Conservation (phyloP, 2,329 filamentous ascomycete genomes). For the Colletotrichum tanaceti region DNA sequence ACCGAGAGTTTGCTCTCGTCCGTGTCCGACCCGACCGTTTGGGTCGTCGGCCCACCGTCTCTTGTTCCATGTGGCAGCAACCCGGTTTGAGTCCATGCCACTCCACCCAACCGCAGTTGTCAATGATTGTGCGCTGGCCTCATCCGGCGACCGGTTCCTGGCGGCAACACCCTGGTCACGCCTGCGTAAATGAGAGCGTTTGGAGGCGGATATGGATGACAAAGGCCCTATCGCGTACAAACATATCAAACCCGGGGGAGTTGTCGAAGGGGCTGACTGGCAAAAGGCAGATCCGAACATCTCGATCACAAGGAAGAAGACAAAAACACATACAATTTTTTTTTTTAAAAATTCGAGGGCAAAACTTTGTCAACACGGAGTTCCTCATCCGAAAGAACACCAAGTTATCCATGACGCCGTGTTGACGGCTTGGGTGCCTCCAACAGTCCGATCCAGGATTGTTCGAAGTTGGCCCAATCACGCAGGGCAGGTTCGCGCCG, state of each 20-base stretch:
- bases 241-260: too few relatives aligned
- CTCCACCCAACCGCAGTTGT: not conserved
- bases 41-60: constrained; percentile 7
- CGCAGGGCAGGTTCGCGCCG: not conserved
- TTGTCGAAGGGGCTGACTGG: too few relatives aligned
- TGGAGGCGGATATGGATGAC: too few relatives aligned
- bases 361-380: too few relatives aligned
- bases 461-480: not conserved
- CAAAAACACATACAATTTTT: too few relatives aligned
- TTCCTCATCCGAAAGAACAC: too few relatives aligned
- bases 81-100: not conserved
- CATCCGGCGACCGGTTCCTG: not conserved
- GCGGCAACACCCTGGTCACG: not conserved
- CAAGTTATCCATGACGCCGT: not conserved
- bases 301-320: too few relatives aligned
- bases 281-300: too few relatives aligned
- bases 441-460: not conserved
- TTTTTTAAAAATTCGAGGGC: too few relatives aligned
- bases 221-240: too few relatives aligned
- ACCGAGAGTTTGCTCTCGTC: not conserved
- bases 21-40: not conserved
- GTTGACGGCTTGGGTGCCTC: not conserved
- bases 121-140: not conserved
- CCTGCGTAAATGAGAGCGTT: not conserved
- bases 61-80: not conserved